These are phyloP conservation scores for Zymoseptoria ardabiliae DNA, from an alignment of 2,329 filamentous ascomycete species.

Conservation along the genomic window DNA sequence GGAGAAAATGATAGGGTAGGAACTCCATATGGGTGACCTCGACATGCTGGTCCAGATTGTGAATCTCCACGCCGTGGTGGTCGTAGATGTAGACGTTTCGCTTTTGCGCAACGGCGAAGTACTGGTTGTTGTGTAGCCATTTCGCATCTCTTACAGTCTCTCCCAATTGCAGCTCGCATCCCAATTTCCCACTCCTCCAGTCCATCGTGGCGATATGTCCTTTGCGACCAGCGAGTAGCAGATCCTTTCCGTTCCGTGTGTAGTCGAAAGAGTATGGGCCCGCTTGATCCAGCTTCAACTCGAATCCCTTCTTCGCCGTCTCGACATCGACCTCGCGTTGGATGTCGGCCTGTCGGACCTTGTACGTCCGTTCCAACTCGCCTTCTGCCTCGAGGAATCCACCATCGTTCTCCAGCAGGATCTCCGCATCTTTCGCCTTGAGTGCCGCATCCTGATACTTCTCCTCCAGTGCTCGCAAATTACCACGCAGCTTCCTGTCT, in stretches of 20 bases:
- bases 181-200: constrained; percentile 85
- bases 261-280: constrained; percentile 89
- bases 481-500: constrained; percentile 84
- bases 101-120: constrained; percentile 92
- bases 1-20: constrained; percentile 88
- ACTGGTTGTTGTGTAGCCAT: constrained; percentile 92
- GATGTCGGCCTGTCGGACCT: constrained; percentile 84
- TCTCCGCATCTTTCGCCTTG: constrained; percentile 90
- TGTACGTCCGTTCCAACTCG: constrained; percentile 86
- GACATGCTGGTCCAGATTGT: constrained; percentile 81
- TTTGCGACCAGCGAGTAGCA: constrained; percentile 81
- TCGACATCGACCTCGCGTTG: constrained; percentile 65
- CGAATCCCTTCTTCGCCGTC: constrained; percentile 87
- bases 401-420: constrained; percentile 75
- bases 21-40: constrained; percentile 95
- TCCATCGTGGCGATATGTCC: constrained; percentile 96
- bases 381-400: constrained; percentile 85
- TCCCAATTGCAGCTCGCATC: constrained; percentile 81
- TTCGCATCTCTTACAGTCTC: constrained; percentile 85
- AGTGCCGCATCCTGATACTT: constrained; percentile 76
- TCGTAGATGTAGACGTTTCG: constrained; percentile 98
- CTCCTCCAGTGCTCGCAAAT: constrained; percentile 67
- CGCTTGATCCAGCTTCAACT: constrained; percentile 71
- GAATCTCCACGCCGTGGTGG: constrained; percentile 78
- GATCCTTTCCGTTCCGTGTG: constrained; percentile 76